phyloP scores from a whole-genome alignment of 495 filamentous ascomycete genomes.

The Darksidea phi region DNA sequence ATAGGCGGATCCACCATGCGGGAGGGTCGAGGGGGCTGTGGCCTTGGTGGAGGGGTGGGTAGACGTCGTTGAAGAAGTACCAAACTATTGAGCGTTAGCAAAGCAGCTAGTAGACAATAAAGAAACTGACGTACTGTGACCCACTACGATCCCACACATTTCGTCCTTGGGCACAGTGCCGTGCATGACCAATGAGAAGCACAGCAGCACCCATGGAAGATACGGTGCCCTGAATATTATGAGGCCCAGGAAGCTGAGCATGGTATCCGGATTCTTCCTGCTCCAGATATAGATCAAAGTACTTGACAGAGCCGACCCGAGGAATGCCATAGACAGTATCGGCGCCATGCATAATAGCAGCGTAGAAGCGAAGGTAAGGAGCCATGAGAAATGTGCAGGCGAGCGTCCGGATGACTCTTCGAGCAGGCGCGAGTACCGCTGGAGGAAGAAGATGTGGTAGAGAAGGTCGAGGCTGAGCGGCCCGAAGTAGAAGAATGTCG shows the following conservation, averaged over 20 bases:
- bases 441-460: slow-evolving; percentile 98
- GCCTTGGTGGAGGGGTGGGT: slow-evolving; percentile 83
- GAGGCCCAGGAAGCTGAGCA: slow-evolving; percentile 85
- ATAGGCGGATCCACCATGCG: slow-evolving; percentile 84
- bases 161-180: slow-evolving; percentile 90
- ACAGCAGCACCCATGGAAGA: slow-evolving; percentile 94
- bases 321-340: slow-evolving; percentile 81
- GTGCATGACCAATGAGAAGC: slow-evolving; percentile 81
- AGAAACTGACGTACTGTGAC: slow-evolving; percentile 58
- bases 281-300: slow-evolving; percentile 99
- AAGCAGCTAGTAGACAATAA: background rate
- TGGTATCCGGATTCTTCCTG: slow-evolving; percentile 85
- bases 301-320: slow-evolving; percentile 84
- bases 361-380: slow-evolving; percentile 77
- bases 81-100: slow-evolving; percentile 57
- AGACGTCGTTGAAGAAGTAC: slow-evolving; percentile 98
- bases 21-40: slow-evolving; percentile 88
- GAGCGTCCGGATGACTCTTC: slow-evolving; percentile 90
- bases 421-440: slow-evolving; percentile 91
- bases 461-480: slow-evolving; percentile 90
- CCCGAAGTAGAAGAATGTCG: slow-evolving; percentile 96
- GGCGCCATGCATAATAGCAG: slow-evolving; percentile 79
- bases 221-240: slow-evolving; percentile 92
- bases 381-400: slow-evolving; percentile 90
- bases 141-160: slow-evolving; percentile 87